Percentiles rank a stretch among this genome's conserved stretches.
phyloP scores from a whole-genome alignment of 2,329 filamentous ascomycete genomes.

The Colletotrichum magnum region DNA sequence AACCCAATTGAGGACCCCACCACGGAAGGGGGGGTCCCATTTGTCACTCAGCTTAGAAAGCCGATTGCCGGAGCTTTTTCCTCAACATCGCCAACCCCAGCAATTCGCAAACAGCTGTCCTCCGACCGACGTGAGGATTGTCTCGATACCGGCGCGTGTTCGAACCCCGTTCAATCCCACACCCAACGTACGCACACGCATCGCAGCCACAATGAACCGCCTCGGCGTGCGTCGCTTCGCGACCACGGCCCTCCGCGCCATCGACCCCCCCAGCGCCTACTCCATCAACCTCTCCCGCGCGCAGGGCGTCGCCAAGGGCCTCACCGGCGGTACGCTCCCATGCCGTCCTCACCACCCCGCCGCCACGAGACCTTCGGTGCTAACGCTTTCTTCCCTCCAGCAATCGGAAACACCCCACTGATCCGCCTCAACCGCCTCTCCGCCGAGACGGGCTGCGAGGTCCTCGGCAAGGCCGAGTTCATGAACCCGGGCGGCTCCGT shows the following conservation, averaged over 20 bases:
- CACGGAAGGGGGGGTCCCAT: constrained; percentile 7
- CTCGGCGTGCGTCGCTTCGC: constrained; percentile 78
- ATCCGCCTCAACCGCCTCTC: constrained; percentile 92
- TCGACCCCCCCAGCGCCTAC: constrained; percentile 66
- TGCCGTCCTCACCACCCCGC: background rate
- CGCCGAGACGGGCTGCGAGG: constrained; percentile 90
- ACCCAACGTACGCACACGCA: no score
- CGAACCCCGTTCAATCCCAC: background rate
- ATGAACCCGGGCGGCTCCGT: constrained; percentile 97
- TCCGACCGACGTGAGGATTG: no score
- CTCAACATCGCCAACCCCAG: background rate
- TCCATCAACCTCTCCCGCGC: constrained; percentile 82
- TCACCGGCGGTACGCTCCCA: constrained; percentile 79
- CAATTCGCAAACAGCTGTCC: background rate
- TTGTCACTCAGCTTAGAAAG: constrained; percentile 30
- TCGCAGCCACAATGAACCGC: constrained; percentile 72
- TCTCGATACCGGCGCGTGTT: no score
- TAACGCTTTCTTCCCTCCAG: constrained; percentile 59
- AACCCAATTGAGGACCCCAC: constrained; percentile 38
- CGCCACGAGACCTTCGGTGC: background rate
- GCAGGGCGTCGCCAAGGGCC: constrained; percentile 82
- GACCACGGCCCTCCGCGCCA: constrained; percentile 67
- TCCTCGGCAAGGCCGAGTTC: constrained; percentile 98
- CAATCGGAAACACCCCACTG: constrained; percentile 96
- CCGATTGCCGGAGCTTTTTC: constrained; percentile 33